Base-by-base conservation (phyloP, 176 grass and related monocot genomes). In the Cocos nucifera region DNA sequence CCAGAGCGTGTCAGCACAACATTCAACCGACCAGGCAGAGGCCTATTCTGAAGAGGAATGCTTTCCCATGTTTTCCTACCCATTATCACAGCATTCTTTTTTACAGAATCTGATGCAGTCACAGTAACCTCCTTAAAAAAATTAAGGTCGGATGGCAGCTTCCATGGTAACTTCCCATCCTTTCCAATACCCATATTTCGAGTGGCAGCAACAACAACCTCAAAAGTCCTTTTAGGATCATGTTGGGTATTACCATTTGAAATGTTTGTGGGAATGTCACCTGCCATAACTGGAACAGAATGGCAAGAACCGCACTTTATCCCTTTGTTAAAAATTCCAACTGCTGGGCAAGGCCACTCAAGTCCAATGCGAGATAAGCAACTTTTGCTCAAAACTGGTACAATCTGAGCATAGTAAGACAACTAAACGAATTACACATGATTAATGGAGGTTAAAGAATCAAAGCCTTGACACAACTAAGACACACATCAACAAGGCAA, bases 81-180 rank as follows among this genome's bases (percentile, higher is more conserved):
- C 89, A 95, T 95, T 70, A 86, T 78, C 54, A 95, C 79, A 21
- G 89, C 85, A 80, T 95, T 95, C 51, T 82, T 95, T 69, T 95
- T 95, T 29, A 71, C 51, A 55, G 90, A 70, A 66, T 89, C 90
- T 51, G 70, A 72, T 57, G 76, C 86, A n/a, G 66, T 69, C 44
- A 75, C n/a, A 17, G 89, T 95, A 73, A 95, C 56, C 23, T 89
- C 68, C 63, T 95, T 89, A 57, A 95, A 95, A 58, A 86, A 86
- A 24, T 86, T 86, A 18, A 95, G 76, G 64, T 95, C 90, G 10
- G 66, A 56, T 52, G 72, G 82, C 24, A 95, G 79, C 79, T 62
- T 89, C 90, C 90, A 95, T n/a, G 90, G 86, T 29, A 95, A 56
- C 29, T 24, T 54, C 4, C 82, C 85, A 56, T 86, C 82, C 73